Conservation (phyloP, 805 yeast species). For the Wickerhamomyces silvicola region DNA sequence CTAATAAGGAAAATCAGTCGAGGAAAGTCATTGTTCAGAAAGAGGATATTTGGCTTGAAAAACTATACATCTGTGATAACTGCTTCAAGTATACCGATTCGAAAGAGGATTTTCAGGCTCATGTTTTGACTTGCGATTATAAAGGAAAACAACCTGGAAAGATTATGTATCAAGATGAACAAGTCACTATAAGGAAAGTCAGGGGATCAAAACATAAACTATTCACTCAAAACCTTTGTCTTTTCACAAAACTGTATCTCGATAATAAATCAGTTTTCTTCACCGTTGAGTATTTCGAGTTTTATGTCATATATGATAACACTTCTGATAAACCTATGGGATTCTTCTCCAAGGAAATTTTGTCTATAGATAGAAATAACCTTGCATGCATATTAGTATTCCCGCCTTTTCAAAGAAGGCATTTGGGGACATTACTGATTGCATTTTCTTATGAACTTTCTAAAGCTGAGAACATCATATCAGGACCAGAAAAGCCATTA, state of each 20-base stretch:
- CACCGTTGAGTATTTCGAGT: constrained; percentile 71
- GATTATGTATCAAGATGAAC: constrained; percentile 56
- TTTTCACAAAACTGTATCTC: constrained; percentile 81
- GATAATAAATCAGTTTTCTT: constrained; percentile 88
- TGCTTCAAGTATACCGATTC: constrained; percentile 78
- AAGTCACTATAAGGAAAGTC: constrained; percentile 54
- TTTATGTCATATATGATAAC: constrained; percentile 62
- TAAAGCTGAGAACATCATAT: constrained; percentile 49
- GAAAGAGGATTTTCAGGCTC: constrained; percentile 39
- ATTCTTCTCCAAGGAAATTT: constrained; percentile 81
- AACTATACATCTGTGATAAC: constrained; percentile 64
- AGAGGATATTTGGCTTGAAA: constrained; percentile 46
- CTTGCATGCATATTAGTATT: constrained; percentile 86
- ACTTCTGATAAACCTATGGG: constrained; percentile 63
- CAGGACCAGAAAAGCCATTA: constrained; percentile 92
- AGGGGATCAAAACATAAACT: constrained; percentile 58
- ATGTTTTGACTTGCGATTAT: constrained; percentile 40
- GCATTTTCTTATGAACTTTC: constrained; percentile 81
- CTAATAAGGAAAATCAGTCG: constrained; percentile 10
- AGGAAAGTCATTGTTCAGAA: constrained; percentile 10
- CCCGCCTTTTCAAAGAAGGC: constrained; percentile 84
- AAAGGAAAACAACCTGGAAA: constrained; percentile 52
- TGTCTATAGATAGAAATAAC: constrained; percentile 73
- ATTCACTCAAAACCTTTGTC: constrained; percentile 75
- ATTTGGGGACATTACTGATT: constrained; percentile 72